Percentiles rank a stretch among this genome's conserved stretches.
phyloP scores from a whole-genome alignment of 768 basidiomycete genomes.

The Lentinula aciculospora region DNA sequence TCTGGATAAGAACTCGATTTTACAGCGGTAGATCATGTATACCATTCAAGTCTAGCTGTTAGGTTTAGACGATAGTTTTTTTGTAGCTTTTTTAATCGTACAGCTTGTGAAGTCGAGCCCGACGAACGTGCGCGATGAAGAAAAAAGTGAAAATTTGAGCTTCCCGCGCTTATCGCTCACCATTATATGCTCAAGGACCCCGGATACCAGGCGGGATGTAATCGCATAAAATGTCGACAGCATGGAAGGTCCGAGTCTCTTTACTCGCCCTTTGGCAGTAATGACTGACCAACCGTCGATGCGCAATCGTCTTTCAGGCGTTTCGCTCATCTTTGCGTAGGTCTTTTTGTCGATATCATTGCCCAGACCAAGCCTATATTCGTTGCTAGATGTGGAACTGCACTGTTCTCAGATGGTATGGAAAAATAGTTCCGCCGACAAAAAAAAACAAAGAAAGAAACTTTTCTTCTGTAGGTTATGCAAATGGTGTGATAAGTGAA shows the following conservation, averaged over 20 bases:
- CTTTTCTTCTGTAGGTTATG: constrained; percentile 53
- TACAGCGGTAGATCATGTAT: background rate
- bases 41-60: too few species aligned
- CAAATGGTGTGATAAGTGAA: constrained; percentile 72
- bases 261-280: background rate
- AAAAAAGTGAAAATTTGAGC: too few species aligned
- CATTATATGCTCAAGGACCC: background rate
- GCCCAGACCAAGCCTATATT: constrained; percentile 5
- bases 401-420: constrained; percentile 79
- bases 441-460: too few species aligned
- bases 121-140: background rate
- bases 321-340: constrained; percentile 84
- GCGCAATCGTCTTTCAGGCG: constrained; percentile 25
- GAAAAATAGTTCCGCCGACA: background rate
- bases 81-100: too few species aligned
- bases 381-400: constrained; percentile 70
- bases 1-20: background rate
- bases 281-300: background rate
- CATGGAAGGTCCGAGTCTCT: background rate
- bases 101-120: too few species aligned
- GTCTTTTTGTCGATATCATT: constrained; percentile 19
- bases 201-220: background rate
- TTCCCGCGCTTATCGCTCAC: background rate
- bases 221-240: background rate
- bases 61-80: too few species aligned